Evolutionary conservation across 148 eudicot genomes (phyloP), one percentile per base, ranked within the genome.

Genomic region (Limonium bicolor): DNA sequence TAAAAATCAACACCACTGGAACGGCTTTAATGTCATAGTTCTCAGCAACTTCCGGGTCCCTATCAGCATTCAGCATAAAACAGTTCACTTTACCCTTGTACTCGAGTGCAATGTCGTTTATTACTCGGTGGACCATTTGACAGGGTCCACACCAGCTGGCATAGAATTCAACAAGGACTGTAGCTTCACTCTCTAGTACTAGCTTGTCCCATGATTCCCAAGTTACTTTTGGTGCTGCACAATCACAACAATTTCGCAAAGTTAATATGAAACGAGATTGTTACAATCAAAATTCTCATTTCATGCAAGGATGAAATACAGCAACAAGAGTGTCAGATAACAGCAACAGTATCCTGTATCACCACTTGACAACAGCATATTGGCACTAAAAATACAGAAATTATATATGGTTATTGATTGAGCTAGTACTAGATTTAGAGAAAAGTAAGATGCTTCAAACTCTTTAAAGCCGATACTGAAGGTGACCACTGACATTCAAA

Each of bases 101-200:
- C 38, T 84, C 97, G 5, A 26, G 27, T 3, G 97, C 82, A 28
- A 90, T 74, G 69, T 90, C 97, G 41, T 90, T 85, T 4, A 90
- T 80, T 53, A 84, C 82, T 25, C 97, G 79, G 53, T 84, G 97
- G 43, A 90, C 95, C 97, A 90, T 90, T 57, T 67, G 64, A 66
- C 97, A 84, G 11, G 97, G 95, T n/a, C 93, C 97, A 32, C 95
- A 90, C 97, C 97, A 90, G 25, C 73, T 84, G 19, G 95, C 87
- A 7, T 80, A 69, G 64, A 83, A 90, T 64, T 90, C 95, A n/a
- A 83, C 93, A 0, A 90, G 81, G 20, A 90, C 95, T 0, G 87
- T 84, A 26, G 42, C 45, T 28, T 90, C 70, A 26, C 82, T 84
- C 32, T 61, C 55, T 27, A 84, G 41, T 34, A 90, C 70, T 58